These are phyloP conservation scores for Dictyostelium citrinum DNA, from an alignment of 78 protist species.

Conservation along the genomic window DNA sequence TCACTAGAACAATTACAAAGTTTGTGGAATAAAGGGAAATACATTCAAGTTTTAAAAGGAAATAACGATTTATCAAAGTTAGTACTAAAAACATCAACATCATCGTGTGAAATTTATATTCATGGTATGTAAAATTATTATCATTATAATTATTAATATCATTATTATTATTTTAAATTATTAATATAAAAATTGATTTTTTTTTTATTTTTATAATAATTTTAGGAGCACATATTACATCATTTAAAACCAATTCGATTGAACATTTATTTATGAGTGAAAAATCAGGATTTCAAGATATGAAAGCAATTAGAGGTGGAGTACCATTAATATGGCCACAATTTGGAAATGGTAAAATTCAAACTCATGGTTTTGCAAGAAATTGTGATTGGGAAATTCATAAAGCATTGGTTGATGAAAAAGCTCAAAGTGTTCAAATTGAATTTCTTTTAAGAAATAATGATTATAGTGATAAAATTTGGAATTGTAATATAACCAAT, in stretches of 20 bases:
- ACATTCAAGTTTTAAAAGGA: not conserved
- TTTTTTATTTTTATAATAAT: not conserved
- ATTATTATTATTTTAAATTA: not conserved
- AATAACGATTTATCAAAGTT: not conserved
- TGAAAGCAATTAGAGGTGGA: constrained; percentile 64
- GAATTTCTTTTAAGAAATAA: not conserved
- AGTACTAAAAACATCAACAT: not conserved
- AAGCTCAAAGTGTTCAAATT: not conserved
- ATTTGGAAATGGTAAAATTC: constrained; percentile 64
- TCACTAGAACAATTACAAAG: not conserved
- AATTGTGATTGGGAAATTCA: constrained; percentile 34
- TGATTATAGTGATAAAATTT: constrained; percentile 13
- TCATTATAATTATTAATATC: not conserved
- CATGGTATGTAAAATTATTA: not conserved
- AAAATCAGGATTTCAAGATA: constrained; percentile 9
- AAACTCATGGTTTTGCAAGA: constrained; percentile 72
- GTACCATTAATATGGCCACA: constrained; percentile 60
- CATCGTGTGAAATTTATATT: constrained; percentile 7
- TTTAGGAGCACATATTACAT: constrained; percentile 40
- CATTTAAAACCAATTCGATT: constrained; percentile 15
- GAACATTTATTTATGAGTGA: constrained; percentile 54
- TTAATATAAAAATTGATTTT: too few relatives aligned
- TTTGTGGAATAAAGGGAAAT: not conserved
- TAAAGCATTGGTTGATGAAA: not conserved
- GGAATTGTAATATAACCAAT: not conserved